Evolutionary conservation across 2,329 filamentous ascomycete genomes (phyloP), one percentile per base, ranked within the genome.

Genomic region (Apiospora koreana): DNA sequence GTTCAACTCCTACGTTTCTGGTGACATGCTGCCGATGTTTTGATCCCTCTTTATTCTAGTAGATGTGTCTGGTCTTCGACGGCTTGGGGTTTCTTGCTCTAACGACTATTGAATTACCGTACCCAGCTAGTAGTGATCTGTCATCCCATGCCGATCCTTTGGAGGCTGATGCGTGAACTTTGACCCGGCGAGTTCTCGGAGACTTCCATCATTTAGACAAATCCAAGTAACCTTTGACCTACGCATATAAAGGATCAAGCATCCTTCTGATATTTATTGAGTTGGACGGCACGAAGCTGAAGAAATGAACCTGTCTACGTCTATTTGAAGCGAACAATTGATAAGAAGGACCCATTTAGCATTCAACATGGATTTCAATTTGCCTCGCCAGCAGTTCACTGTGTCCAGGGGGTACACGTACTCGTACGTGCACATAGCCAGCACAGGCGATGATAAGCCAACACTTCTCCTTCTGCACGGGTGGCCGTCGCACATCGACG

Each of bases 381-480:
- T 58, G 16, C 50, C 28, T 58, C 50, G 50, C 6, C 50, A 18
- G 9, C 16, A 58, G 2, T 58, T 35, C 21, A n/a, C 16, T 21
- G 50, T 58, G 6, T 58, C 50, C 28, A 58, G 86, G 87, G 64
- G 68, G 35, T 46, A 69, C 31, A 65, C 7, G 18, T 71, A 71
- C 25, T 71, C 67, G n/a, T 71, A 46, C 46, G 48, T 71, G 23
- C 38, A 67, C 28, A 46, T 58, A 9, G 31, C 25, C 3, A 16
- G 62, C 46, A 2, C 23, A 31, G 28, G 3, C 16, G 25, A 2
- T 9, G 14, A 35, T 8, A 62, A 64, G n/a, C 45, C 41, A 6
- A 67, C 67, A 23, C 62, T 71, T 4, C 68, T 71, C n/a, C 46
- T 71, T 1, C 66, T 71, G 16, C 70, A 71, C 23, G 70, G 70